Evolutionary conservation across 2,329 filamentous ascomycete species (phyloP), one percentile per base, ranked within the genome.

Genomic region (Blastomyces percursus): DNA sequence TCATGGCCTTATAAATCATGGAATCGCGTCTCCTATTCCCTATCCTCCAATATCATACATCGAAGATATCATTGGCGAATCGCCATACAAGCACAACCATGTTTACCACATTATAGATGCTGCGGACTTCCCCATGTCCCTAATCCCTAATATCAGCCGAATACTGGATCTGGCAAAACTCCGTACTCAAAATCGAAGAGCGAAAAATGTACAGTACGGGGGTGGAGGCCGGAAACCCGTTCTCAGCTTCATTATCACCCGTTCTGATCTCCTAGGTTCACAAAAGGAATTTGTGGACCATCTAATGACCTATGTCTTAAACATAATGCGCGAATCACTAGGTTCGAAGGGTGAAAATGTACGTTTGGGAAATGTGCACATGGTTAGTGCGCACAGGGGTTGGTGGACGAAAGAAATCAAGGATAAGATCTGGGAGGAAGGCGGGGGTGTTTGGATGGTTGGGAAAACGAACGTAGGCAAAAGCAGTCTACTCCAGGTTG

Each of bases 381-480:
- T 91, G 71, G 91, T 99, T 51, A 96, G 92, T 70, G 86, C 93
- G 11, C 89, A 89, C 71, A 82, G 90, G 63, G 83, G 84, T 11
- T 99, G 95, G 94, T 96, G 93, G 90, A 96, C 92, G 0, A 88
- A 84, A 67, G 80, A 88, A 59, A 78, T 99, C 62, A 96, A 90
- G 73, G 87, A 96, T 68, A 87, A 92, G 57, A 91, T 99, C 56
- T 92, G 86, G 82, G 78, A 86, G 52, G 84, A 90, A 58, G 91
- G 91, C 3, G 93, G 93, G 4, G 94, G 87, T 19, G 87, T 89
- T 19, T 99, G 94, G 93, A 87, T 99, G 80, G 89, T 99, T 2
- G 94, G 94, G n/a, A 97, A 96, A 75, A 91, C 91, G 66, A 99
- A 99, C 71, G 95, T 97, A 2, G 95, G 94, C 30, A 99, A 99